Evolutionary conservation across 257 asterid genomes (phyloP).

Genomic region (Fraxinus anomala): DNA sequence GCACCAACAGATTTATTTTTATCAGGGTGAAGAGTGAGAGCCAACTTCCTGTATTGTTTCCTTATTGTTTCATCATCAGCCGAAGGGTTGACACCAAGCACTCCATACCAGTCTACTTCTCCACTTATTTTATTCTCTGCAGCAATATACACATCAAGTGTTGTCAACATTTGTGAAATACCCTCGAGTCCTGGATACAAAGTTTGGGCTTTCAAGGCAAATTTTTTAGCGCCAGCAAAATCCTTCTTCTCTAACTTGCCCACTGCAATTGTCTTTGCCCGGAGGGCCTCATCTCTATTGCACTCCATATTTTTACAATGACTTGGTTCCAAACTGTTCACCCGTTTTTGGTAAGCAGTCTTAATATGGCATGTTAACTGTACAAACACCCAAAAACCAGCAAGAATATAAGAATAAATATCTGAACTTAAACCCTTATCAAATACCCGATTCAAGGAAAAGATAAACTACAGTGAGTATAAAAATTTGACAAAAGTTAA

Average conservation of each 20-base stretch:
- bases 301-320: conserved; percentile 59
- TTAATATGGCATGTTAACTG: conserved; percentile 28
- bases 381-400: conserved; percentile 17
- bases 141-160: conserved; percentile 59
- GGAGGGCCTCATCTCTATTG: conserved; percentile 74
- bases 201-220: conserved; percentile 63
- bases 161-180: conserved; percentile 57
- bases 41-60: conserved; percentile 71
- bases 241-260: conserved; percentile 56
- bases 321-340: conserved; percentile 25
- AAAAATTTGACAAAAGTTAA: neutral
- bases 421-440: conserved; percentile 7
- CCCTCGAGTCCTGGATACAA: conserved; percentile 66
- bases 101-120: conserved; percentile 76
- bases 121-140: conserved; percentile 68
- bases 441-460: conserved; percentile 28
- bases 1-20: conserved; percentile 67
- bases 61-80: conserved; percentile 62
- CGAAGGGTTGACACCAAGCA: conserved; percentile 66
- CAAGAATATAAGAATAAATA: conserved; percentile 17
- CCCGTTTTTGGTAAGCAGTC: conserved; percentile 19
- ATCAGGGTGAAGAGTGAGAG: conserved; percentile 77
- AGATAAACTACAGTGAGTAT: neutral
- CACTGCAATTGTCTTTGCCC: conserved; percentile 67
- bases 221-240: conserved; percentile 60